A percentile compares a stretch with the other conserved stretches of the same genome.
These are phyloP conservation scores for Ascoidea asiatica DNA, from an alignment of 805 yeast genomes.

Conservation along the genomic window DNA sequence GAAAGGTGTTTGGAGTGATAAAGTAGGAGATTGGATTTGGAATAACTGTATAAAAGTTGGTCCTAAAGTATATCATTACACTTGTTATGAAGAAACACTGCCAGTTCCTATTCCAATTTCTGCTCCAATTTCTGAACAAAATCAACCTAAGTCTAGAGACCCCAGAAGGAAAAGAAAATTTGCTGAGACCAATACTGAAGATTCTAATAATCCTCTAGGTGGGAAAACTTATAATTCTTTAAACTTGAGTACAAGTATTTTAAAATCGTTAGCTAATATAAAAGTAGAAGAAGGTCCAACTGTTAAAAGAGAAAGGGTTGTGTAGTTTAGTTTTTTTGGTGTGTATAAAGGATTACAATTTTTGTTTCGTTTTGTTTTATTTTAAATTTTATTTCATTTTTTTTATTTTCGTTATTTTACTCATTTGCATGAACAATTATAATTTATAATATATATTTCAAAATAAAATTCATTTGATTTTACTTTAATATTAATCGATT, in stretches of 20 bases:
- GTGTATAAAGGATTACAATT: not conserved
- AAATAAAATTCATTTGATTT: no score
- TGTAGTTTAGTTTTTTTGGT: not conserved
- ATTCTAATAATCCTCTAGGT: not conserved
- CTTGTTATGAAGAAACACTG: conserved; percentile 54
- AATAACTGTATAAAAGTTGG: conserved; percentile 41
- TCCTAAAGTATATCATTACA: conserved; percentile 46
- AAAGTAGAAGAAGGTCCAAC: not conserved
- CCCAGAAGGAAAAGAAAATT: not conserved
- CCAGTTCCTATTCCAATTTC: not conserved
- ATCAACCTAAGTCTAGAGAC: no score
- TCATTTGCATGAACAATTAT: not conserved
- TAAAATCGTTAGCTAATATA: not conserved
- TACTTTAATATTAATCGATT: no score
- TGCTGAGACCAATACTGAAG: not conserved
- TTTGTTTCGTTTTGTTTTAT: not conserved
- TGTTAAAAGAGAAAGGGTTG: not conserved
- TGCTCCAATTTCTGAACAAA: not conserved
- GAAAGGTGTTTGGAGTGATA: conserved; percentile 56
- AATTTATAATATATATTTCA: no score
- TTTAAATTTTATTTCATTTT: no score
- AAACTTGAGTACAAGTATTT: not conserved
- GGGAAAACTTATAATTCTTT: not conserved
- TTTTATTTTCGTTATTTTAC: no score
- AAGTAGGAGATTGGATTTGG: conserved; percentile 76